Evolutionary conservation across 352 stramenopile genomes (phyloP).

Genomic region (Peronospora tabacina): DNA sequence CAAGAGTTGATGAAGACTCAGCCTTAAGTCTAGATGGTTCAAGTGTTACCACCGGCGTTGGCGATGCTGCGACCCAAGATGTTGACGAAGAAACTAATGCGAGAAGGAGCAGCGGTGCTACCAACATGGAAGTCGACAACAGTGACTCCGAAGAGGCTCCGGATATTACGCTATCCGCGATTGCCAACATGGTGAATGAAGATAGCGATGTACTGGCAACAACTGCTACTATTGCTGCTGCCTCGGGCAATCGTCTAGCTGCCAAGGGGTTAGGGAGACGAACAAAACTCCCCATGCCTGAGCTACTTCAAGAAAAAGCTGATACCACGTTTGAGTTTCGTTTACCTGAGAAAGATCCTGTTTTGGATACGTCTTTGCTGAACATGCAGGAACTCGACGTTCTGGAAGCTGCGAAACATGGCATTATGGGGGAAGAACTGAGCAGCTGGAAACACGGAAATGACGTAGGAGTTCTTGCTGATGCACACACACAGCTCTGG

Average conservation of each 20-base stretch:
- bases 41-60: conserved; percentile 7
- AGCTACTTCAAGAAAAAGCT: conserved; percentile 29
- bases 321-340: conserved; percentile 49
- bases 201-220: conserved; percentile 63
- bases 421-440: conserved; percentile 57
- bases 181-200: conserved; percentile 83
- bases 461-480: conserved; percentile 65
- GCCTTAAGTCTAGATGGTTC: conserved; percentile 18
- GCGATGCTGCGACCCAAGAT: conserved; percentile 20
- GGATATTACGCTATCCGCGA: conserved; percentile 71
- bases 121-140: conserved; percentile 79
- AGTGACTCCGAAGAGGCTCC: conserved; percentile 70
- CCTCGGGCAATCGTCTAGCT: conserved; percentile 28
- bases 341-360: conserved; percentile 55
- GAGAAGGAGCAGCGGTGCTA: conserved; percentile 23
- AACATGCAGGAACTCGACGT: conserved; percentile 37
- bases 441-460: conserved; percentile 61
- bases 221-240: conserved; percentile 41
- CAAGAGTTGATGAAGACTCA: conserved; percentile 17
- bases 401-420: conserved; percentile 57
- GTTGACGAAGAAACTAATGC: conserved; percentile 23
- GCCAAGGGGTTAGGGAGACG: conserved; percentile 35
- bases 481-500: conserved; percentile 63
- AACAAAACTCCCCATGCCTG: conserved; percentile 24
- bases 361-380: conserved; percentile 58